Conservation (phyloP, 805 yeast species). For the Saccharomyces kudriavzevii region DNA sequence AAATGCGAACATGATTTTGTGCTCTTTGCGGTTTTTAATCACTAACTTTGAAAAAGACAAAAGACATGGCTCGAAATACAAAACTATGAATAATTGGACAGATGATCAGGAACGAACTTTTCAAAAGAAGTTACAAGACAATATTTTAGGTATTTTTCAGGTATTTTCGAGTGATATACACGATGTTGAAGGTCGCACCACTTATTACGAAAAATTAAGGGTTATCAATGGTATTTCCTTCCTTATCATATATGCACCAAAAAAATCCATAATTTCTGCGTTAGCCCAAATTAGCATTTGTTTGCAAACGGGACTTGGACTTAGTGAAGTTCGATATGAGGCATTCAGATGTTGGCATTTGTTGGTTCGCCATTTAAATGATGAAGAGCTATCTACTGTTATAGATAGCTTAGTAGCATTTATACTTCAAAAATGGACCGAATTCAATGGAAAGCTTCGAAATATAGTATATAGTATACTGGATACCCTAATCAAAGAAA, state of each 20-base stretch:
- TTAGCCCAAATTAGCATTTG: slow-evolving; percentile 83
- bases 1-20: slow-evolving; percentile 22
- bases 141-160: slow-evolving; percentile 68
- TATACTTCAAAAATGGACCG: slow-evolving; percentile 57
- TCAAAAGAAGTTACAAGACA: slow-evolving; percentile 41
- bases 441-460: slow-evolving; percentile 43
- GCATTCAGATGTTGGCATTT: slow-evolving; percentile 64
- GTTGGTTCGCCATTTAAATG: slow-evolving; percentile 49
- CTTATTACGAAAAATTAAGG: slow-evolving; percentile 61
- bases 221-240: slow-evolving; percentile 69
- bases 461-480: slow-evolving; percentile 46
- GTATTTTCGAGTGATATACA: slow-evolving; percentile 72
- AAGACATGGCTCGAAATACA: slow-evolving; percentile 22
- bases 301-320: slow-evolving; percentile 69
- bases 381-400: slow-evolving; percentile 52
- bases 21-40: slow-evolving; percentile 21
- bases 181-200: slow-evolving; percentile 61
- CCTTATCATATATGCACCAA: slow-evolving; percentile 44
- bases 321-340: slow-evolving; percentile 47
- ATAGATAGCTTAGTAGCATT: slow-evolving; percentile 69
- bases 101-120: slow-evolving; percentile 27
- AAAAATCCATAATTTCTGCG: slow-evolving; percentile 52
- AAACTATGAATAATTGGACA: slow-evolving; percentile 21
- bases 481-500: slow-evolving; percentile 22
- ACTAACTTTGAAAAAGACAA: slow-evolving; percentile 25